phyloP scores from a whole-genome alignment of 148 eudicot species.

The Pharnaceum exiguum region DNA sequence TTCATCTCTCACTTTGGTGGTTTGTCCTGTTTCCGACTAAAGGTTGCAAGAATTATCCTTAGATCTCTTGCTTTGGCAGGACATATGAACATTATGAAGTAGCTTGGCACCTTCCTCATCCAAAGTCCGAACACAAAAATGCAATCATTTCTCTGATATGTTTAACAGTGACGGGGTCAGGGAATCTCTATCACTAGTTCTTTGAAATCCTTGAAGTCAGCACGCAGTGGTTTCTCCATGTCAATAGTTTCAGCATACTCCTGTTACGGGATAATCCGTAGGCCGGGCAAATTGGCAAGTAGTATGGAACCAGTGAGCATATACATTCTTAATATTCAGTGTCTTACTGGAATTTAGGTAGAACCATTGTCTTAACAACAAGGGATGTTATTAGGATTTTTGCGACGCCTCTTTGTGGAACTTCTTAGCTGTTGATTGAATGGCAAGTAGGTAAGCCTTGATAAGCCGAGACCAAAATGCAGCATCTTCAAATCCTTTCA shows the following conservation, averaged over 20 bases:
- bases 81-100: not conserved
- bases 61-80: conserved; percentile 6
- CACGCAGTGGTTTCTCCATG: not conserved
- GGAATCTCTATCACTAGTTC: not conserved
- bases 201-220: not conserved
- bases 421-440: not conserved
- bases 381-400: too few relatives aligned
- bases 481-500: not conserved
- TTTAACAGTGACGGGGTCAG: not conserved
- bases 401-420: not conserved
- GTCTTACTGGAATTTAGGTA: too few relatives aligned
- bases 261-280: too few relatives aligned
- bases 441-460: not conserved
- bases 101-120: not conserved
- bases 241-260: too few relatives aligned
- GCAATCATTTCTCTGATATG: not conserved
- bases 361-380: too few relatives aligned
- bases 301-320: too few relatives aligned
- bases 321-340: too few relatives aligned
- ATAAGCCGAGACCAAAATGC: not conserved
- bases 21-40: too few relatives aligned
- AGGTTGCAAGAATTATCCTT: not conserved
- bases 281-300: too few relatives aligned
- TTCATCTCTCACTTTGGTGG: too few relatives aligned
- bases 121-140: not conserved